Percentiles rank a stretch among this genome's conserved stretches.
Evolutionary conservation across 495 filamentous ascomycete genomes (phyloP).

Genomic region (Trichocladium antarcticum): DNA sequence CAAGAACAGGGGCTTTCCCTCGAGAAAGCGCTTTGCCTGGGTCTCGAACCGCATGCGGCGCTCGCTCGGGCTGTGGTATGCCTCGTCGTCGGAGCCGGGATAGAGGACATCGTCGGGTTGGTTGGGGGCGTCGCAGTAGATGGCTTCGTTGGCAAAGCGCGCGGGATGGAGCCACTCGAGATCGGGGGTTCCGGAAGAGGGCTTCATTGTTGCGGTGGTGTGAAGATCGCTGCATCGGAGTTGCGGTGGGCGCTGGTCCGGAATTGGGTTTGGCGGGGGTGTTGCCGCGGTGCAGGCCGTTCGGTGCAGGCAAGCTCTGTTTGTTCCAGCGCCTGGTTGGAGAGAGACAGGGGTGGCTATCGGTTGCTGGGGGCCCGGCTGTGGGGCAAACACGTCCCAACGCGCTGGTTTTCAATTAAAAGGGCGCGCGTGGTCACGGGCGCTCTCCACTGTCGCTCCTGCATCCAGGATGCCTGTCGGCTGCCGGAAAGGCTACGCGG

Average conservation of each 20-base stretch:
- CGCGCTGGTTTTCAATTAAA: slow-evolving; percentile 16
- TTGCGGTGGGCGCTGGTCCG: not conserved
- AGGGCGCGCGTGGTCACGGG: slow-evolving; percentile 17
- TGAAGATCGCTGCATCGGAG: not conserved
- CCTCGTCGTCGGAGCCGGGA: slow-evolving; percentile 50
- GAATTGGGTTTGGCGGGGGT: not conserved
- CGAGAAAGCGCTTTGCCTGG: slow-evolving; percentile 47
- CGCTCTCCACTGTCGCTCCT: not conserved
- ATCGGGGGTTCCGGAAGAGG: not conserved
- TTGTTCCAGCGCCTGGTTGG: not conserved
- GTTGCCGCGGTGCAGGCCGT: not conserved
- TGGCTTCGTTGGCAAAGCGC: slow-evolving; percentile 20
- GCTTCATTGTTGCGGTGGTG: slow-evolving; percentile 1
- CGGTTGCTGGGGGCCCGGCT: not conserved
- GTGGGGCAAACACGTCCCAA: slow-evolving; percentile 12
- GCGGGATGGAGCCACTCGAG: slow-evolving; percentile 16
- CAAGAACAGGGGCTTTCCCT: slow-evolving; percentile 47
- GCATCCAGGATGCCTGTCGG: too few relatives aligned
- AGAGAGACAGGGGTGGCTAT: not conserved
- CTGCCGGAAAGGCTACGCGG: not conserved
- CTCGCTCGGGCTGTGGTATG: slow-evolving; percentile 34
- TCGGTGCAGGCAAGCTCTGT: not conserved
- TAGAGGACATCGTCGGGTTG: slow-evolving; percentile 34
- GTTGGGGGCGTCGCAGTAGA: slow-evolving; percentile 36
- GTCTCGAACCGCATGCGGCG: slow-evolving; percentile 49